Percentiles rank a stretch among this genome's conserved stretches.
Evolutionary conservation across 148 eudicot genomes (phyloP).

Genomic region (Rhododendron griersonianum): DNA sequence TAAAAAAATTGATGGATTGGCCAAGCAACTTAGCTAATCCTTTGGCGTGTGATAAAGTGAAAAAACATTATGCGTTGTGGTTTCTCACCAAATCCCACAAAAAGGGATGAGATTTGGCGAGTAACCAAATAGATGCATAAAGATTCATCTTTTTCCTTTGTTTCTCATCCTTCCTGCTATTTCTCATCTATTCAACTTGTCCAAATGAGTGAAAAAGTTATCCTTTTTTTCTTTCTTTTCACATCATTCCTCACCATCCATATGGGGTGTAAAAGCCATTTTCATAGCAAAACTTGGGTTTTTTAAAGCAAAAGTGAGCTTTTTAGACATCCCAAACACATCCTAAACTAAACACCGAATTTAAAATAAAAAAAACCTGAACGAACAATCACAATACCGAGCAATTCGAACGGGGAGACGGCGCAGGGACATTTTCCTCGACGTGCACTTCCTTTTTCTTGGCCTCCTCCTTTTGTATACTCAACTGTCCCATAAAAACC

Average conservation of each 20-base stretch:
- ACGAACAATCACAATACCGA: conserved; percentile 40
- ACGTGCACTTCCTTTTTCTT: conserved; percentile 90
- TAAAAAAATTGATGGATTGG: not conserved
- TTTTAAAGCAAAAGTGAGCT: not conserved
- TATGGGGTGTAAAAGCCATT: not conserved
- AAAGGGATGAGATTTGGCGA: not conserved
- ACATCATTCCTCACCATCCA: not conserved
- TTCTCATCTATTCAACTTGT: not conserved
- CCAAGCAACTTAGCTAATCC: not conserved
- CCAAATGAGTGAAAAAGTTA: not conserved
- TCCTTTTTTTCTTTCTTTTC: not conserved
- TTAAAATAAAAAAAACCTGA: not conserved
- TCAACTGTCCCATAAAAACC: conserved; percentile 45
- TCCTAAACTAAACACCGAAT: not conserved
- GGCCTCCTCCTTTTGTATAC: conserved; percentile 96
- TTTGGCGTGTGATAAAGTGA: not conserved
- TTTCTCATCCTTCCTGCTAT: not conserved
- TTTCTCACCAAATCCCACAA: not conserved
- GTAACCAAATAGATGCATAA: not conserved
- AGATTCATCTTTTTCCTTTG: not conserved
- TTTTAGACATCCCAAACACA: not conserved
- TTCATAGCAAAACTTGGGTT: not conserved
- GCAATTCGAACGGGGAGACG: conserved; percentile 89
- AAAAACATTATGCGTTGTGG: not conserved
- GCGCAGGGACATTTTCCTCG: conserved; percentile 90